Evolutionary conservation across 2,329 filamentous ascomycete species (phyloP), one percentile per base, ranked within the genome.

Genomic region (Knoxdaviesia proteae): DNA sequence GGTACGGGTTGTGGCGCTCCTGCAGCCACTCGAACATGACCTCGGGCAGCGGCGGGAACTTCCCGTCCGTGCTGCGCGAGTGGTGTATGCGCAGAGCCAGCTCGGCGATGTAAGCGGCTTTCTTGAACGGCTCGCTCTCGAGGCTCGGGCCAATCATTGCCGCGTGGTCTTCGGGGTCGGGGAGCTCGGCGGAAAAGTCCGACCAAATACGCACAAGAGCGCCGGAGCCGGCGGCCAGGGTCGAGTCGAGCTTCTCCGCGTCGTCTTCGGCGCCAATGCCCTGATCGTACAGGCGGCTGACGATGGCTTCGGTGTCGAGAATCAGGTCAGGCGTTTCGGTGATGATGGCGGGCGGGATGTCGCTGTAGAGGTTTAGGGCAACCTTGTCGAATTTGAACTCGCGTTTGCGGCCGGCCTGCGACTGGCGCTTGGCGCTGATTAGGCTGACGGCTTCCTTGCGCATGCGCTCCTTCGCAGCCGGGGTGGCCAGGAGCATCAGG

Each of bases 21-120:
- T 82, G 70, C 48, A 93, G 66, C 88, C 88, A 96, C 51, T 82
- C 71, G 47, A 94, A 76, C 9, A 96, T 63, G 10, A 86, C 70
- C 53, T 80, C 77, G 1, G 88, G 84, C 11, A 92, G 63, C 0
- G 82, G 69, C 2, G 65, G 64, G 1, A 56, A 54, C 49, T 63
- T 61, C 33, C 57, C 58, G 6, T 60, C 55, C 33, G 58, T 58
- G 7, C 51, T 53, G 9, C 69, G 62, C 7, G 68, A 69, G 58
- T 94, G 84, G 51, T 87, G 80, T 44, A 94, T 71, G 47, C 76
- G 76, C 35, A 96, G 68, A 35, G 92, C 67, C 30, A 94, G 65
- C 32, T 75, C 75, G 10, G 80, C 79, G n/a, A 94, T 56, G 51
- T 78, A 93, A 44, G 74, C 71, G 4, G 87, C 86, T 54, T 88